Percentiles rank a stretch among this genome's conserved stretches.
Conservation (phyloP, 371 early-diverging fungal species). For the Actinomucor elegans region DNA sequence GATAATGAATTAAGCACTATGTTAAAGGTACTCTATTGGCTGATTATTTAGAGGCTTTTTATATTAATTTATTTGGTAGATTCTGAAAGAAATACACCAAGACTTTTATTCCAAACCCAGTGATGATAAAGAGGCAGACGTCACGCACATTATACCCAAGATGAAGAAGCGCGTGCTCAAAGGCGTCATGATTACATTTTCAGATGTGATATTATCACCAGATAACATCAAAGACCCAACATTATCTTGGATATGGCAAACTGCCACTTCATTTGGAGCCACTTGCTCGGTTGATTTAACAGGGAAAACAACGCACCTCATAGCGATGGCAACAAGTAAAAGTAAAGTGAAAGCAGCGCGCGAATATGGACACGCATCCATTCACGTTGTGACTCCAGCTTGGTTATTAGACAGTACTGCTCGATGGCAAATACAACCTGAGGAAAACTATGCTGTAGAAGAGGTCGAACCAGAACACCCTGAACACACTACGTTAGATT, state of each 20-base stretch:
- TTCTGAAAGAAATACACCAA: constrained; percentile 54
- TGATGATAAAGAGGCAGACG: constrained; percentile 37
- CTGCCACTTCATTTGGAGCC: constrained; percentile 74
- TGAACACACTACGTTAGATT: constrained; percentile 30
- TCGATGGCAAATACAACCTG: constrained; percentile 60
- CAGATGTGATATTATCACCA: constrained; percentile 16
- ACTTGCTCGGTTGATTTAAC: constrained; percentile 56
- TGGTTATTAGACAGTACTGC: constrained; percentile 65
- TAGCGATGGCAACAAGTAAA: constrained; percentile 50
- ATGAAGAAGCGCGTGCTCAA: constrained; percentile 51
- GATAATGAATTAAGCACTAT: constrained; percentile 56
- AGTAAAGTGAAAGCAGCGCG: constrained; percentile 64
- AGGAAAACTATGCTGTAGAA: constrained; percentile 50
- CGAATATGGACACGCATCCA: constrained; percentile 29
- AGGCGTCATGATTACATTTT: constrained; percentile 52
- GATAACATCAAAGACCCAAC: constrained; percentile 32
- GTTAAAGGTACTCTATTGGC: constrained; percentile 36
- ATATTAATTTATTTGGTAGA: too few species aligned
- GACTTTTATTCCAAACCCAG: constrained; percentile 38
- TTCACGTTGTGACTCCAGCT: constrained; percentile 55
- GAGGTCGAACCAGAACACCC: constrained; percentile 31
- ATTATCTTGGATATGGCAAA: constrained; percentile 70
- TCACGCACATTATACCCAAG: constrained; percentile 51
- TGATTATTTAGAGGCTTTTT: too few species aligned
- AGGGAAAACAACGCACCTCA: constrained; percentile 72